Evolutionary conservation across 352 stramenopile species (phyloP), one percentile per base, ranked within the genome.

Genomic region (Phytophthora citrophthora): DNA sequence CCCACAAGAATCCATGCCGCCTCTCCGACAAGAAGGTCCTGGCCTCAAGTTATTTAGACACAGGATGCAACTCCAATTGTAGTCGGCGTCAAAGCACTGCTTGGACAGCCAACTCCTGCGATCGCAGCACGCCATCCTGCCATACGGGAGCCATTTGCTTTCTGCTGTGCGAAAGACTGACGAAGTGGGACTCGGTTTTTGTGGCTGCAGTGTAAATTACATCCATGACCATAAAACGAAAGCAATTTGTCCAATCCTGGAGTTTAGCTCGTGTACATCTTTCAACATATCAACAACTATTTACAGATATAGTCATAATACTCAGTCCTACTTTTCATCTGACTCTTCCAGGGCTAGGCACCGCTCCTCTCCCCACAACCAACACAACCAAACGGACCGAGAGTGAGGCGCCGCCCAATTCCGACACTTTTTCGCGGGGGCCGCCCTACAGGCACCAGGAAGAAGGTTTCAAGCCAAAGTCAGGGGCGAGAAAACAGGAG

Each of bases 261-360:
- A 46, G n/a, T 20, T 23, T n/a, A 48, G 0, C 29, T 18, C n/a
- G 24, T 24, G 31, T 11, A 1, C 10, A 41, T 32, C 18, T 9
- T 48, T 1, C 5, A 50, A 7, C 3, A 11, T 0, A n/a, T 64
- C 16, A 26, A 56, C 23, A 64, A 48, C 9, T 54, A 64, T 36
- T 27, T 23, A 24, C 46, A 38, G n/a, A 55, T 69, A 16, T 60
- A 64, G 45, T 10, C 53, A 3, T 23, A 54, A 55, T 63, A 61
- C 40, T 54, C 18, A 38, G 15, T 45, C 16, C 43, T 31, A 54
- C 52, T 49, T 54, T 47, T 29, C 18, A 27, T 54, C 59, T 70
- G 62, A 60, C 62, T 70, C 56, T 70, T 66, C 57, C 43, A 52
- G 41, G 62, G 47, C 16, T 55, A 61, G 55, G 62, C 62, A 36